Evolutionary conservation across 2,329 filamentous ascomycete genomes (phyloP), one percentile per base, ranked within the genome.

Genomic region (Epichloe coenophiala): DNA sequence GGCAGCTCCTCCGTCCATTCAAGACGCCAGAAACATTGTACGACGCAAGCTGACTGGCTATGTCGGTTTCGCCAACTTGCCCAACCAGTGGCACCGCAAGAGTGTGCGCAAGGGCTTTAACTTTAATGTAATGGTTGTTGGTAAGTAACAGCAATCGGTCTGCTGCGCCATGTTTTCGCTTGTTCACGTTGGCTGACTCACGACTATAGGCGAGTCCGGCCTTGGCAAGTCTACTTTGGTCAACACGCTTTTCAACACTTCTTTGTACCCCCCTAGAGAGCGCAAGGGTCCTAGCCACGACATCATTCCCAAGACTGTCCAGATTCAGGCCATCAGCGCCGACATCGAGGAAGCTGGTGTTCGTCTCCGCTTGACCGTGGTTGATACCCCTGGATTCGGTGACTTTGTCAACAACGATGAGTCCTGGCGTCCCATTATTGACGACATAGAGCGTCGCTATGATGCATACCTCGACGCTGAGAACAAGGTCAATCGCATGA

Each of bases 111-210:
- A 98, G 74, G 93, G 93, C 55, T 98, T 98, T 81, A 98, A 97
- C 81, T 98, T 98, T 80, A 98, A 98, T 68, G 93, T 98, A 61
- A 98, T 98, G 93, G 93, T 98, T 71, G 93, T 98, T 72, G 93
- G 93, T 97, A 78, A 66, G 90, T 84, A 33, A 6, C 15, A n/a
- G 9, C 36, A 27, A 27, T 31, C 15, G 7, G 7, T 35, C 9
- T 41, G 15, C 23, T n/a, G 23, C 19, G 13, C 11, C 37, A 48
- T 41, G 0, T 21, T 4, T 33, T 41, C 9, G 11, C n/a, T 19
- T 21, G 19, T 23, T 38, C 21, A 17, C 4, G 19, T 3, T 38
- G 47, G 33, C 46, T 53, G 45, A 42, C 53, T 39, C 45, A 21
- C 8, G 17, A 5, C n/a, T 45, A 11, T 33, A 97, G 93, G 93